Percentiles rank a stretch among this genome's conserved stretches.
Evolutionary conservation across 192 early-diverging fungal species (phyloP).

Genomic region (Fimicolochytrium jonesii): DNA sequence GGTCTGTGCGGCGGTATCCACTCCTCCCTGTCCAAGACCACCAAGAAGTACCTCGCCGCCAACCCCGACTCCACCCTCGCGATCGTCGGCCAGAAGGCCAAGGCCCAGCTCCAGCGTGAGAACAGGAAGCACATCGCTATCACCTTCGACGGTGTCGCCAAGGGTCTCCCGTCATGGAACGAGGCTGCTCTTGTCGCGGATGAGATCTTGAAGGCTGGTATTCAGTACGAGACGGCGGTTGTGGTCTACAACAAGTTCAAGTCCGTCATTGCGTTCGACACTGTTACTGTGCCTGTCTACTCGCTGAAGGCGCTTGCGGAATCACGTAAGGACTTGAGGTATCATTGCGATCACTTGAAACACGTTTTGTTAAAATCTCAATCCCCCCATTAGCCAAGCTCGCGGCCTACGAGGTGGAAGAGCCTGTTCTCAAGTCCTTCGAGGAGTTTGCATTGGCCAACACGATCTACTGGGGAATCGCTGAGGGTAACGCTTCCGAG

Average conservation of each 20-base stretch:
- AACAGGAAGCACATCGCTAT: slow-evolving; percentile 72
- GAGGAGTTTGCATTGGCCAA: slow-evolving; percentile 94
- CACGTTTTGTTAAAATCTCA: too few relatives aligned
- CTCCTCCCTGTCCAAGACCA: slow-evolving; percentile 82
- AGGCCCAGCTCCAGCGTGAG: slow-evolving; percentile 79
- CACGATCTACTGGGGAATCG: slow-evolving; percentile 90
- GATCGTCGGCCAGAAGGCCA: slow-evolving; percentile 85
- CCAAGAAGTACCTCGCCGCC: slow-evolving; percentile 61
- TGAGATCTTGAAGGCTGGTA: slow-evolving; percentile 54
- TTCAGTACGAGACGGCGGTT: slow-evolving; percentile 62
- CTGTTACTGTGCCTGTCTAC: slow-evolving; percentile 59
- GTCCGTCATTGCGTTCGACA: slow-evolving; percentile 92
- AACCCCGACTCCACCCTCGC: slow-evolving; percentile 56
- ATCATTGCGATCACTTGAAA: not conserved
- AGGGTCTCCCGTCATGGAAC: slow-evolving; percentile 79
- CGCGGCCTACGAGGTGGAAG: slow-evolving; percentile 87
- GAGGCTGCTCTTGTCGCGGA: slow-evolving; percentile 84
- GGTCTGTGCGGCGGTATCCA: slow-evolving; percentile 99
- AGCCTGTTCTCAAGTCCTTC: slow-evolving; percentile 79
- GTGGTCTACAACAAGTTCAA: slow-evolving; percentile 94
- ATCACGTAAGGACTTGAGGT: slow-evolving; percentile 45
- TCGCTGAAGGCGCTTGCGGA: slow-evolving; percentile 66
- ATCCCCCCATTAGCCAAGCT: slow-evolving; percentile 78
- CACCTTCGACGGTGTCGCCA: slow-evolving; percentile 91
- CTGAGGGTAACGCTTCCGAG: slow-evolving; percentile 94